phyloP scores from a whole-genome alignment of 768 basidiomycete species.

The Agrocybe pediades region DNA sequence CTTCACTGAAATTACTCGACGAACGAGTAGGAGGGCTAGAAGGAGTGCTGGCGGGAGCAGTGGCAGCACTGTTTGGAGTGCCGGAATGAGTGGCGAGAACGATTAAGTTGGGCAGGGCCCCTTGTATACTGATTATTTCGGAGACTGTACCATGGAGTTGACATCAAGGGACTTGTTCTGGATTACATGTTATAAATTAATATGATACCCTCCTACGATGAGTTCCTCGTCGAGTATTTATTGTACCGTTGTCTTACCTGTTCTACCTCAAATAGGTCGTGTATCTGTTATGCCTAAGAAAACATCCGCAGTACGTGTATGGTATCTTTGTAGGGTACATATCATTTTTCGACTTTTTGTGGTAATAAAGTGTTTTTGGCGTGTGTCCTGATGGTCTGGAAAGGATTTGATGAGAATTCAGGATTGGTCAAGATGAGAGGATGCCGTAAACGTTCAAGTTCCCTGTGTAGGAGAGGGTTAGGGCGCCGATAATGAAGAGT shows the following conservation, averaged over 20 bases:
- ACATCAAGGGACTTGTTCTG: not conserved
- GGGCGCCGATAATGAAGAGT: not conserved
- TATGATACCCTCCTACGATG: conserved; percentile 16
- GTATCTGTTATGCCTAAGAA: not conserved
- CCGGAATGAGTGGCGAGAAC: conserved; percentile 71
- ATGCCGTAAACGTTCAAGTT: conserved; percentile 67
- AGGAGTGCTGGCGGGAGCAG: conserved; percentile 67
- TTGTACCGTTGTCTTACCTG: not conserved
- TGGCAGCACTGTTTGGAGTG: conserved; percentile 85
- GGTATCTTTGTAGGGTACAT: not conserved
- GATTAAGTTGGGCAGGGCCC: conserved; percentile 40
- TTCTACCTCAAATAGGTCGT: too few relatives aligned
- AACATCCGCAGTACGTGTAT: not conserved
- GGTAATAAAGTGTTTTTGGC: conserved; percentile 74
- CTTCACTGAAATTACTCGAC: conserved; percentile 74
- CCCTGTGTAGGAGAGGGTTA: conserved; percentile 48
- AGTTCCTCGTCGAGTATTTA: not conserved
- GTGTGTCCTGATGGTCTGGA: conserved; percentile 77
- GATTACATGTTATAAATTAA: conserved; percentile 9
- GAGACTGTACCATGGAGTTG: not conserved
- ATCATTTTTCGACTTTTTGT: conserved; percentile 1
- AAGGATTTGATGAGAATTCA: conserved; percentile 68
- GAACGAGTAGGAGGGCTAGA: conserved; percentile 59
- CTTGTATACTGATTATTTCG: not conserved
- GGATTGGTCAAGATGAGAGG: conserved; percentile 70